Percentiles rank a stretch among this genome's conserved stretches.
Conservation (phyloP, 208 protist species). For the Dictyostelium gargantuum region DNA sequence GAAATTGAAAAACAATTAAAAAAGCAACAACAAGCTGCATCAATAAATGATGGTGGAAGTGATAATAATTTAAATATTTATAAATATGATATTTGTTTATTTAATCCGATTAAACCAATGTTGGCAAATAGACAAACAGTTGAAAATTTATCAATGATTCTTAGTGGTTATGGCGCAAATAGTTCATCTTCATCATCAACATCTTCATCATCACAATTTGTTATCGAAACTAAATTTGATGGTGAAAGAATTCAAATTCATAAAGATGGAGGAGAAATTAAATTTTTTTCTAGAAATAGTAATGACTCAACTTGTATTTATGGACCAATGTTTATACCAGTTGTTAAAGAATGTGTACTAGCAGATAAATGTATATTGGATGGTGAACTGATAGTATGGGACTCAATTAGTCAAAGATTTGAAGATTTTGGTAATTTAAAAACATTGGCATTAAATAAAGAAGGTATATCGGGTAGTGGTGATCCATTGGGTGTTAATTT, state of each 20-base stretch:
- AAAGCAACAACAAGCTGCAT: background rate
- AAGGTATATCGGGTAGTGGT: background rate
- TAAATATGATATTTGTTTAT: conserved; percentile 21
- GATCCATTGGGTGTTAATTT: conserved; percentile 18
- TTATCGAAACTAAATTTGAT: conserved; percentile 79
- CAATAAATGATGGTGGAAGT: background rate
- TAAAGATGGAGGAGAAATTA: conserved; percentile 67
- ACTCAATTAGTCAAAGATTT: conserved; percentile 70
- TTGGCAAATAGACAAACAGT: conserved; percentile 66
- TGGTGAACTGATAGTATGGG: conserved; percentile 82
- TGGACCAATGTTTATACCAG: conserved; percentile 51
- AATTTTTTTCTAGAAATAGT: conserved; percentile 72
- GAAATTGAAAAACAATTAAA: background rate
- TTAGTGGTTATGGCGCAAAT: too few species aligned
- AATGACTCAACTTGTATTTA: conserved; percentile 77
- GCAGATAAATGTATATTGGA: conserved; percentile 74
- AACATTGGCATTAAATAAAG: conserved; percentile 47
- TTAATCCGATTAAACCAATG: conserved; percentile 80
- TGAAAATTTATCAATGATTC: conserved; percentile 51
- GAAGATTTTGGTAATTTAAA: conserved; percentile 82
- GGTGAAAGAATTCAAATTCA: conserved; percentile 81
- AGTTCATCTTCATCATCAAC: too few species aligned
- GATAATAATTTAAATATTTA: background rate
- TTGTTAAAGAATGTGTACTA: conserved; percentile 48
- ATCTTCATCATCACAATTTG: background rate